Evolutionary conservation across 2,329 filamentous ascomycete species (phyloP).

Genomic region (Paraphoma sp.): DNA sequence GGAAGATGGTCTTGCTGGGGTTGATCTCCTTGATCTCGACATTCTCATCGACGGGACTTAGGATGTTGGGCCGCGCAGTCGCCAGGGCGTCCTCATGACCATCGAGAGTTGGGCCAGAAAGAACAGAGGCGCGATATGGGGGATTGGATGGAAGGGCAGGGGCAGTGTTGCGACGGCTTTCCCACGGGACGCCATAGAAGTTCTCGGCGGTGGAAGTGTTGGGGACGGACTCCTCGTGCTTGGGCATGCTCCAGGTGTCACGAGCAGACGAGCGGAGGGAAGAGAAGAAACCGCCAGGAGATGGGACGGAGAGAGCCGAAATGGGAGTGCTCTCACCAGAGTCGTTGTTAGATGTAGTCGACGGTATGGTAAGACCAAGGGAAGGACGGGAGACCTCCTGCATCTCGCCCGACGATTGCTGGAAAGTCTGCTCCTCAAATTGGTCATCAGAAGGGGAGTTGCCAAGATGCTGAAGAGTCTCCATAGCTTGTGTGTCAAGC

Average conservation of each 20-base stretch:
- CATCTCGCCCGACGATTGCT: constrained; percentile 64
- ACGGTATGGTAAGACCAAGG: constrained; percentile 43
- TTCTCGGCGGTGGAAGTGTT: constrained; percentile 91
- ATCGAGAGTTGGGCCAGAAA: constrained; percentile 44
- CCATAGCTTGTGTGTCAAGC: constrained; percentile 80
- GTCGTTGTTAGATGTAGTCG: constrained; percentile 34
- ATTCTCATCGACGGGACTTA: constrained; percentile 46
- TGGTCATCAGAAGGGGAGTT: constrained; percentile 30
- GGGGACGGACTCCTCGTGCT: constrained; percentile 60
- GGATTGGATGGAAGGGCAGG: constrained; percentile 21
- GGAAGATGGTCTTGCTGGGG: constrained; percentile 69
- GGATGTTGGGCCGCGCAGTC: constrained; percentile 38
- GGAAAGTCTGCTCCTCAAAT: constrained; percentile 32
- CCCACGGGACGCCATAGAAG: constrained; percentile 88
- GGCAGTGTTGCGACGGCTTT: constrained; percentile 40
- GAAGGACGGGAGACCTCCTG: constrained; percentile 63
- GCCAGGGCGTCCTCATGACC: constrained; percentile 39
- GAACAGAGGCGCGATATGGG: constrained; percentile 29
- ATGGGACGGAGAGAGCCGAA: constrained; percentile 85
- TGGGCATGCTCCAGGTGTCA: constrained; percentile 76
- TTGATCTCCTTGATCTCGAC: constrained; percentile 62
- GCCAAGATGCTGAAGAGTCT: constrained; percentile 76
- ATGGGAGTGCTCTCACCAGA: constrained; percentile 66
- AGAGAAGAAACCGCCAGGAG: constrained; percentile 90
- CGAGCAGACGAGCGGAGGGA: constrained; percentile 77